Percentiles rank a stretch among this genome's conserved stretches.
Evolutionary conservation across 2,329 filamentous ascomycete genomes (phyloP).

Genomic region (Cladophialophora bantiana): DNA sequence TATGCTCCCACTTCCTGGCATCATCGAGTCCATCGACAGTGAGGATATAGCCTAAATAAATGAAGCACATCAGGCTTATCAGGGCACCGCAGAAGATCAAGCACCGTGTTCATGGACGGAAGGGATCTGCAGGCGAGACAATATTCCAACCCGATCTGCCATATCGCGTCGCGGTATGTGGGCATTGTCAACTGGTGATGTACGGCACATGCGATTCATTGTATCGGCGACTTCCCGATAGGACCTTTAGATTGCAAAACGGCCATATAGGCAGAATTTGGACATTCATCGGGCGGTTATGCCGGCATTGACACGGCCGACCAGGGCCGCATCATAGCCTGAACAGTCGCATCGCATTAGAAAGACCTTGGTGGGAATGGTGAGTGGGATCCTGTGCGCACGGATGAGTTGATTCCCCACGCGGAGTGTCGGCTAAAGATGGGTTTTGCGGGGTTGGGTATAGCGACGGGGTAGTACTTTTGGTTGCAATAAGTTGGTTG

Average conservation of each 20-base stretch:
- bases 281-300: background rate
- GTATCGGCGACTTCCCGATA: conserved; percentile 1
- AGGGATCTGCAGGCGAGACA: background rate
- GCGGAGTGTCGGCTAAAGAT: conserved; percentile 1
- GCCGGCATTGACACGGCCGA: background rate
- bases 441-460: background rate
- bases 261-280: conserved; percentile 1
- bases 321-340: background rate
- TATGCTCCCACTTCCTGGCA: background rate
- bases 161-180: background rate
- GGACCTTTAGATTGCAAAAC: background rate
- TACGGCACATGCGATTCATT: background rate
- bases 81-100: background rate
- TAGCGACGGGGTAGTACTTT: no score
- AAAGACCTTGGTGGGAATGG: background rate
- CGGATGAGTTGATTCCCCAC: background rate
- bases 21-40: background rate
- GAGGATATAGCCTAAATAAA: conserved; percentile 1
- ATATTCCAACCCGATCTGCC: background rate
- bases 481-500: no score
- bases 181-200: background rate
- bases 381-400: background rate
- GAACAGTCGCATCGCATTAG: background rate
- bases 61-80: background rate
- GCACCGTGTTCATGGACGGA: background rate